Evolutionary conservation across 768 basidiomycete genomes (phyloP), one percentile per base, ranked within the genome.

Genomic region (Tricholoma hemisulphureum): DNA sequence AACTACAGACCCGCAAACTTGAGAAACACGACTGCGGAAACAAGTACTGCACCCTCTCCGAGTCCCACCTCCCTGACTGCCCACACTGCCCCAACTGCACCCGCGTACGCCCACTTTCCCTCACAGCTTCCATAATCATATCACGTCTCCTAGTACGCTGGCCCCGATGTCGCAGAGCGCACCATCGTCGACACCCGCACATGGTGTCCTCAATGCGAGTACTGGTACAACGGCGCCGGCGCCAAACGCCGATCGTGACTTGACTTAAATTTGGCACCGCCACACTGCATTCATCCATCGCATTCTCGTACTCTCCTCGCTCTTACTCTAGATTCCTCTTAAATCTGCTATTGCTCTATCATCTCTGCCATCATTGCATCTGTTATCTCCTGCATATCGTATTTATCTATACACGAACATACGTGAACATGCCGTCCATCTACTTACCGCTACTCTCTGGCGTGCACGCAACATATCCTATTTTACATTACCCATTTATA

Each of bases 111-210:
- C 20, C 21, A 18, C 10, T 35, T 31, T 53, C 18, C 46, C 45
- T 23, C 26, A 46, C 46, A 49, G 21, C 46, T 26, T 24, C 28
- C 56, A 57, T 35, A 55, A 55, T 60, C 26, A 16, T 31, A 13
- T 58, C 57, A 56, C 60, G 46, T 55, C 48, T 49, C 39, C 56
- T 64, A 90, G 90, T 89, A 86, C 67, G 78, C 80, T 63, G 88
- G 88, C 20, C 90, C 91, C 1, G 90, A 92, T 63, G 72, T 73
- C 41, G 80, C 77, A 54, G 88, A 93, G 69, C 83, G 75, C 3
- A 77, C 89, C 58, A 82, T 81, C 0, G 64, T 71, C 21, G 70
- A 72, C 48, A 84, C 80, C 2, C 67, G 72, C 55, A 82, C 82
- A 1, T 87, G 81, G 65, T 88, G 86, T 63, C 57, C 61, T n/a